Percentiles rank a stretch among this genome's conserved stretches.
Conservation (phyloP, 2,329 filamentous ascomycete genomes). For the Neonectria coccinea region DNA sequence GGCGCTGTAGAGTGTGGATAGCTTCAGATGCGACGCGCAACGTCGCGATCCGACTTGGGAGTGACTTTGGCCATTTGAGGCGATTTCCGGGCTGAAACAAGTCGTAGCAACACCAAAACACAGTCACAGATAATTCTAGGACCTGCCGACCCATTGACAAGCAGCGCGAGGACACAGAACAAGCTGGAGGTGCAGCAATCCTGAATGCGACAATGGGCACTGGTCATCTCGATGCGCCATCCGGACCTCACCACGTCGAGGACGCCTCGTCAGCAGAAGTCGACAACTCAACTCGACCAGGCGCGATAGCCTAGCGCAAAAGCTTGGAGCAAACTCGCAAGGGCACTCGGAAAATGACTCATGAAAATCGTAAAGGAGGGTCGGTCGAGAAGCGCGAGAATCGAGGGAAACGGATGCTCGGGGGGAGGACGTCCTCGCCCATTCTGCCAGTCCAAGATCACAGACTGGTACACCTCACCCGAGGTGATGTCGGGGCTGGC, state of each 20-base stretch:
- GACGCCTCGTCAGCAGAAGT: slow-evolving; percentile 28
- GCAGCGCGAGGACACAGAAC: slow-evolving; percentile 22
- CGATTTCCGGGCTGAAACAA: slow-evolving; percentile 24
- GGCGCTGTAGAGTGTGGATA: slow-evolving; percentile 48
- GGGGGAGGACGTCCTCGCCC: slow-evolving; percentile 46
- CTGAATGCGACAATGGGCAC: slow-evolving; percentile 50
- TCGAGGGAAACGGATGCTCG: slow-evolving; percentile 46
- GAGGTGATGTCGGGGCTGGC: slow-evolving; percentile 50
- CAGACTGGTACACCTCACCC: slow-evolving; percentile 49
- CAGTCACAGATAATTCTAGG: slow-evolving; percentile 29
- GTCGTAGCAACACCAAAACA: slow-evolving; percentile 29
- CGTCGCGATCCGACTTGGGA: slow-evolving; percentile 36
- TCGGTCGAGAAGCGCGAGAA: slow-evolving; percentile 43
- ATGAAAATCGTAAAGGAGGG: slow-evolving; percentile 48
- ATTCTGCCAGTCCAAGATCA: slow-evolving; percentile 50
- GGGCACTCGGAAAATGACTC: slow-evolving; percentile 46
- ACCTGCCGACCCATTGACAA: slow-evolving; percentile 28
- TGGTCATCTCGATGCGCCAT: slow-evolving; percentile 37
- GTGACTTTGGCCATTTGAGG: slow-evolving; percentile 46
- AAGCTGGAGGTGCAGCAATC: slow-evolving; percentile 40
- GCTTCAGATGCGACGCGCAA: slow-evolving; percentile 48
- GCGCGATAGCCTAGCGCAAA: slow-evolving; percentile 39
- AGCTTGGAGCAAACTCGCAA: slow-evolving; percentile 35
- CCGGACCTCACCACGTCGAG: slow-evolving; percentile 28
- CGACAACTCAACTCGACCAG: slow-evolving; percentile 35